These are phyloP conservation scores for Amniculicola lignicola DNA, from an alignment of 495 filamentous ascomycete species.

Conservation along the genomic window DNA sequence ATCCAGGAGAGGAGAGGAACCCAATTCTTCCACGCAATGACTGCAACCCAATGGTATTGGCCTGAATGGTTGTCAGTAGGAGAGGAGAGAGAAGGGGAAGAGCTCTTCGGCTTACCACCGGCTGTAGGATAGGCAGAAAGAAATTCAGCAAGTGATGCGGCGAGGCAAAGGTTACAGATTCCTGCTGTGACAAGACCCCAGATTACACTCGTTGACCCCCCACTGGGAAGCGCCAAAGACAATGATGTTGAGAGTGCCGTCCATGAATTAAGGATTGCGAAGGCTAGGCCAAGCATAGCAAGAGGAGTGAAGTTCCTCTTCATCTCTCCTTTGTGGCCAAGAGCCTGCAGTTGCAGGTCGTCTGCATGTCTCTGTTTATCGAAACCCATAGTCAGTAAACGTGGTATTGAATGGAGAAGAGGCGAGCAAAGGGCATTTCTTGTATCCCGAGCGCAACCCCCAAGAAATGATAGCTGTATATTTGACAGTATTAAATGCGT, in stretches of 20 bases:
- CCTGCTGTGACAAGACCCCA: conserved; percentile 68
- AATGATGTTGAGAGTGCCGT: conserved; percentile 55
- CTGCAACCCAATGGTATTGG: conserved; percentile 75
- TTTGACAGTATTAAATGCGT: too few species aligned
- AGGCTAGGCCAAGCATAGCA: conserved; percentile 59
- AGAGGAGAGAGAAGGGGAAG: too few species aligned
- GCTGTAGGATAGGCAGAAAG: conserved; percentile 66
- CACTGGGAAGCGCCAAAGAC: conserved; percentile 52
- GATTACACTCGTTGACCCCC: conserved; percentile 53
- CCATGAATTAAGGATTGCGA: conserved; percentile 61
- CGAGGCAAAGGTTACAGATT: conserved; percentile 68
- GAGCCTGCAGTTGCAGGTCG: conserved; percentile 42
- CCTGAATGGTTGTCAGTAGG: too few species aligned
- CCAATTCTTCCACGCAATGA: conserved; percentile 58
- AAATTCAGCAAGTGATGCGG: conserved; percentile 69
- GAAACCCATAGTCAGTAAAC: conserved; percentile 27
- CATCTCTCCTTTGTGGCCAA: conserved; percentile 42
- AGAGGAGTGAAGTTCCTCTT: conserved; percentile 48
- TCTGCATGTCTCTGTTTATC: conserved; percentile 29
- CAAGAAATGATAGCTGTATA: too few species aligned
- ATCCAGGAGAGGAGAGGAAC: conserved; percentile 64
- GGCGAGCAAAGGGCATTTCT: too few species aligned
- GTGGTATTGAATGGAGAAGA: too few species aligned
- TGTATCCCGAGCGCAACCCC: too few species aligned
- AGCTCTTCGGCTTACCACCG: too few species aligned